A percentile compares a stretch with the other conserved stretches of the same genome.
phyloP scores from a whole-genome alignment of 257 asterid species.

The Hygrophila difformis region DNA sequence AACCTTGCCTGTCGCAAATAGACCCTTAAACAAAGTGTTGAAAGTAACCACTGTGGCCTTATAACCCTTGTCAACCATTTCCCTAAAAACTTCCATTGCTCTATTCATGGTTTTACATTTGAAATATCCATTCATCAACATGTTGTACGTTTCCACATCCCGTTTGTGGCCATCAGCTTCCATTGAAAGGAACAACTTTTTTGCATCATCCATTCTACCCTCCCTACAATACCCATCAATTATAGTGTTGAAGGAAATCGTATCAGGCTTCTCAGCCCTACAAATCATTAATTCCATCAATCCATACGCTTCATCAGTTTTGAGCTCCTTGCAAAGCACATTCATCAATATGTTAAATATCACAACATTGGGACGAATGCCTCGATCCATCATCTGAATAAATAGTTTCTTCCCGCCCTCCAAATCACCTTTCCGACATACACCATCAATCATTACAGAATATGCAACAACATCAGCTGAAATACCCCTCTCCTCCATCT shows the following conservation, averaged over 20 bases:
- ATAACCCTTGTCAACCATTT: constrained; percentile 40
- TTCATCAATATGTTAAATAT: constrained; percentile 45
- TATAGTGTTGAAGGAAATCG: constrained; percentile 41
- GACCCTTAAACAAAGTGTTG: constrained; percentile 44
- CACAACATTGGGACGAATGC: constrained; percentile 51
- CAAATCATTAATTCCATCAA: constrained; percentile 52
- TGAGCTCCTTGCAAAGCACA: constrained; percentile 59
- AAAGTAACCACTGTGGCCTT: constrained; percentile 43
- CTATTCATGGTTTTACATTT: constrained; percentile 33
- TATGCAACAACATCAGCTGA: constrained; percentile 48
- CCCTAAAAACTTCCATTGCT: constrained; percentile 43
- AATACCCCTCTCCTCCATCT: constrained; percentile 54
- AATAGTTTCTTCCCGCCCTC: constrained; percentile 46
- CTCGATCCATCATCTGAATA: constrained; percentile 52
- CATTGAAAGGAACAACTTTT: constrained; percentile 43
- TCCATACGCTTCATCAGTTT: constrained; percentile 44
- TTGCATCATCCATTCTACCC: constrained; percentile 48
- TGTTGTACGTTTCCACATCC: constrained; percentile 33
- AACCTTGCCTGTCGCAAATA: constrained; percentile 41
- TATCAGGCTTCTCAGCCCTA: constrained; percentile 53
- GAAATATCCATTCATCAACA: constrained; percentile 63
- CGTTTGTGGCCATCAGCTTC: constrained; percentile 35
- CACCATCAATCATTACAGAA: constrained; percentile 43
- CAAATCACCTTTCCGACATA: constrained; percentile 40
- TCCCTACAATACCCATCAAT: constrained; percentile 50